Evolutionary conservation across 1,139 yeast species (phyloP), one percentile per base, ranked within the genome.

Genomic region (Saccharomyces pastorianus): DNA sequence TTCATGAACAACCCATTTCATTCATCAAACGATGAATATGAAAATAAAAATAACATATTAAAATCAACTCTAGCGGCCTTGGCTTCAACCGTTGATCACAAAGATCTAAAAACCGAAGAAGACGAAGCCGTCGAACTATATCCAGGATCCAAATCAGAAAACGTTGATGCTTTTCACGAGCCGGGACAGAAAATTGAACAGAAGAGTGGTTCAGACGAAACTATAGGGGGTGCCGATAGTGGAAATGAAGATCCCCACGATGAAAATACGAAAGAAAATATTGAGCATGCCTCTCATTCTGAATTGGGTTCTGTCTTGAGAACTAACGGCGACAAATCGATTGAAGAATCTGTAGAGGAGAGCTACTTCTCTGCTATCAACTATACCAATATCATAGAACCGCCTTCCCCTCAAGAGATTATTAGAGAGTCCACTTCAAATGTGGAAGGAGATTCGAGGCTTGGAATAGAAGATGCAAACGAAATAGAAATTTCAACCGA

Each of bases 1-100:
- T 46, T 46, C 48, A 46, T 20, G 48, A 27, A 27, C 20, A 27
- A 46, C 28, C 48, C 48, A 23, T 46, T 46, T 46, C 46, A 41
- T 41, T 41, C 26, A 17, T 23, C 46, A 6, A 41, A 23, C 3
- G 26, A 41, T 4, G 46, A 23, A 14, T 41, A 41, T 41, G 23
- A 23, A 41, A 41, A 23, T 41, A 23, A 9, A 41, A 41, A 41
- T 23, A 17, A 41, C 5, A 41, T 23, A 41, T 17, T 17, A 17
- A 17, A 23, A 41, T 23, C 46, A 41, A 41, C 25, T 5, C 13
- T 17, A 9, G 26, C 46, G 4, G 26, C 26, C 46, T 17, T 23
- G 26, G 46, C 26, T 23, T 41, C 46, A 41, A 17, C 46, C 4
- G 5, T 41, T 41, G 46, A 14, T 17, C 4, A 4, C 23, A 20